Conservation (phyloP, 2,329 filamentous ascomycete species). For the Colletotrichum brevisporum region DNA sequence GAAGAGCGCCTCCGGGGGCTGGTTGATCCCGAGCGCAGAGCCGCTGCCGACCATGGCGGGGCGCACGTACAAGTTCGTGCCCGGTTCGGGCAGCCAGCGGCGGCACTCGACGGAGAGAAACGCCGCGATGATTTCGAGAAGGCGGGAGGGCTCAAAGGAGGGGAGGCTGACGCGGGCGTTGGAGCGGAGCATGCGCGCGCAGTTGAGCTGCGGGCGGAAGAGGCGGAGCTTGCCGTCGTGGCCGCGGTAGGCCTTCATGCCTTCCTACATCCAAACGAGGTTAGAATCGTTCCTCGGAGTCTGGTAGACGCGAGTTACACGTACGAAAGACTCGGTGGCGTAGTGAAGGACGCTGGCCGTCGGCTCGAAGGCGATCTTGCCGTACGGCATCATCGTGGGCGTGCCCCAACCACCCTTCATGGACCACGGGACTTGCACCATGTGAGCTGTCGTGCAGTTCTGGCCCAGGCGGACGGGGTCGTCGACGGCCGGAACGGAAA, state of each 20-base stretch:
- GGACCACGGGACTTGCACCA: constrained; percentile 77
- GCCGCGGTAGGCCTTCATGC: constrained; percentile 80
- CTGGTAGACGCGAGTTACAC: neutral
- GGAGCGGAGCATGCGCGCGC: constrained; percentile 65
- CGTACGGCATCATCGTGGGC: constrained; percentile 76
- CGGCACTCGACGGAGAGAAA: constrained; percentile 68
- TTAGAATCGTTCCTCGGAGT: too few relatives aligned
- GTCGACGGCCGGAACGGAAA: neutral
- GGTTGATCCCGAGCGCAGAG: constrained; percentile 72
- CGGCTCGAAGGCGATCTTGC: constrained; percentile 76
- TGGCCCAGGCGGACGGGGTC: constrained; percentile 16
- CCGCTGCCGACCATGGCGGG: constrained; percentile 77
- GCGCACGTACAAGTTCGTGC: constrained; percentile 74
- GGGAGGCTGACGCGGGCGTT: constrained; percentile 74
- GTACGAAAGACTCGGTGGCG: constrained; percentile 78
- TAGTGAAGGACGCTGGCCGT: constrained; percentile 81
- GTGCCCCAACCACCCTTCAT: constrained; percentile 72
- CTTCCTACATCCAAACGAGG: constrained; percentile 59
- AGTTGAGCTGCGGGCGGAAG: constrained; percentile 76
- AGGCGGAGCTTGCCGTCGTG: constrained; percentile 74
- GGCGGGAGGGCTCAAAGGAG: constrained; percentile 71
- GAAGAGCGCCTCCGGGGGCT: constrained; percentile 75
- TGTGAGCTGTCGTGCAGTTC: constrained; percentile 67
- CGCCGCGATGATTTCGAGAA: constrained; percentile 74
- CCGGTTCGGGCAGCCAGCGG: constrained; percentile 74